These are phyloP conservation scores for Phoma herbarum DNA, from an alignment of 2,329 filamentous ascomycete genomes.

Conservation along the genomic window DNA sequence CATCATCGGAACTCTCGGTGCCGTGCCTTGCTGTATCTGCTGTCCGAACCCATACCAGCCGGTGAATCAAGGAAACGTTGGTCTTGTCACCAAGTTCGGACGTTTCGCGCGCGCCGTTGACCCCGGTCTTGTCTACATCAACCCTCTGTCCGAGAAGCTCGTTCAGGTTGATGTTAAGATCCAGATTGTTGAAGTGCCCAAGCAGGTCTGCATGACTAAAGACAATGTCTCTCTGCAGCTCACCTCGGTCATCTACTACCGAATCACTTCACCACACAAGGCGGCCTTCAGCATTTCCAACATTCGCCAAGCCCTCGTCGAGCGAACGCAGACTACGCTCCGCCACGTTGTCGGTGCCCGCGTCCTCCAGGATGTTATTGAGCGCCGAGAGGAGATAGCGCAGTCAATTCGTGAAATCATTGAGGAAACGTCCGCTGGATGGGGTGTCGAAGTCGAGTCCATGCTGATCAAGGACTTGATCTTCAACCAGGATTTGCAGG, in stretches of 20 bases:
- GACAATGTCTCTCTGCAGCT: slow-evolving; percentile 96
- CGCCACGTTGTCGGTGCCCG: slow-evolving; percentile 96
- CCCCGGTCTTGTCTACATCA: slow-evolving; percentile 96
- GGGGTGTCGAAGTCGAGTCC: slow-evolving; percentile 95
- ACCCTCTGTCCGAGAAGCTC: slow-evolving; percentile 89
- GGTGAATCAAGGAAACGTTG: slow-evolving; percentile 91
- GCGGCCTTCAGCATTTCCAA: slow-evolving; percentile 96
- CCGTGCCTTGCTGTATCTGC: slow-evolving; percentile 88
- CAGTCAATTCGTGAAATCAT: slow-evolving; percentile 97
- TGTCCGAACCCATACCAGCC: slow-evolving; percentile 97
- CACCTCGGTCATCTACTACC: slow-evolving; percentile 98
- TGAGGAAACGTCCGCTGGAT: slow-evolving; percentile 90
- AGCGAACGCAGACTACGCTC: slow-evolving; percentile 97
- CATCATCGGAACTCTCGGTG: slow-evolving; percentile 79
- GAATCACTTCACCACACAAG: slow-evolving; percentile 94
- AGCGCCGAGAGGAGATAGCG: slow-evolving; percentile 96
- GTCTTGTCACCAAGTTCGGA: slow-evolving; percentile 94
- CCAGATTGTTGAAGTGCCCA: slow-evolving; percentile 95
- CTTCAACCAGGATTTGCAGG: slow-evolving; percentile 94
- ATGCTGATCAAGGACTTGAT: slow-evolving; percentile 99
- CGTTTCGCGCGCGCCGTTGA: slow-evolving; percentile 95
- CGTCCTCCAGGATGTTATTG: slow-evolving; percentile 96
- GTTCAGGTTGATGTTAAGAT: slow-evolving; percentile 98
- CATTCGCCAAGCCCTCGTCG: slow-evolving; percentile 92
- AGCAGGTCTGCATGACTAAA: slow-evolving; percentile 99